Evolutionary conservation across 176 grass and related monocot genomes (phyloP).

Genomic region (barley (Hordeum vulgare)): DNA sequence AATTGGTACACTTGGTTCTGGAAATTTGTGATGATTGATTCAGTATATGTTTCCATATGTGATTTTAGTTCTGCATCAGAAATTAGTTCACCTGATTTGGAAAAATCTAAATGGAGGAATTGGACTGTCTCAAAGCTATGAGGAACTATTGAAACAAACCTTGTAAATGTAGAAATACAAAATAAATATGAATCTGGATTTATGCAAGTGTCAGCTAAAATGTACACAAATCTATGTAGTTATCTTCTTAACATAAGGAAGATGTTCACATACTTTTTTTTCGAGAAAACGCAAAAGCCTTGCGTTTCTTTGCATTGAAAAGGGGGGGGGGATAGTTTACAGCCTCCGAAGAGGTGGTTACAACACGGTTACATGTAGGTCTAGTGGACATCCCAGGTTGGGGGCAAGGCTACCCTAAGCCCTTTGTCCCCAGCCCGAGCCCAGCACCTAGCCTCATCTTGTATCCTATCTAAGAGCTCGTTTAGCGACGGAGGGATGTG

Average conservation of each 20-base stretch:
- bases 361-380: too few relatives aligned
- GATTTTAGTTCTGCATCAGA: not conserved
- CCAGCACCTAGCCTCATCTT: too few relatives aligned
- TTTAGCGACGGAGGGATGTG: too few relatives aligned
- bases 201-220: not conserved
- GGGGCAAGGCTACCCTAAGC: too few relatives aligned
- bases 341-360: too few relatives aligned
- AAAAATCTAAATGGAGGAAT: not conserved
- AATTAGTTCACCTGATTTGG: slow-evolving; percentile 19
- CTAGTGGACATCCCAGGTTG: too few relatives aligned
- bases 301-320: too few relatives aligned
- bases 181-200: not conserved
- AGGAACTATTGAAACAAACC: not conserved
- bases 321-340: too few relatives aligned
- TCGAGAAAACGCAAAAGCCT: too few relatives aligned
- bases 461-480: too few relatives aligned
- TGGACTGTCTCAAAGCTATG: not conserved
- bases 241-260: not conserved
- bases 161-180: not conserved
- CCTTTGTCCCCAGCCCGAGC: too few relatives aligned
- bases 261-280: not conserved
- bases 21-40: not conserved
- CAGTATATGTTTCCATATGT: not conserved
- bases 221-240: not conserved
- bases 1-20: not conserved